Percentiles rank a stretch among this genome's conserved stretches.
Conservation (phyloP, 2,329 filamentous ascomycete genomes). For the Stagonosporopsis cucurbitacearum region DNA sequence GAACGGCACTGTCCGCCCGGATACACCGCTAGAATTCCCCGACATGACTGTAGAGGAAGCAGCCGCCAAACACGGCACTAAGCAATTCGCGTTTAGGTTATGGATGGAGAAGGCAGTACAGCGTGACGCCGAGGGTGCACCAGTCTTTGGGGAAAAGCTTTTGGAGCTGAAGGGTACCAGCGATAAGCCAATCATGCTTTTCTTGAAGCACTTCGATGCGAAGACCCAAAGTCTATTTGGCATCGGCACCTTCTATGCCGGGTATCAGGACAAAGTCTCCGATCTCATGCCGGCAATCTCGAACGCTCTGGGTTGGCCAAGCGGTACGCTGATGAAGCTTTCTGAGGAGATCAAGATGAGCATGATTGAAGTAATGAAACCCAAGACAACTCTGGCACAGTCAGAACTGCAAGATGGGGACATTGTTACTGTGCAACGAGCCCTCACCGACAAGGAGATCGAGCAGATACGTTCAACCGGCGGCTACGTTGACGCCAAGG, state of each 20-base stretch:
- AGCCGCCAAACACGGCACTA: constrained; percentile 71
- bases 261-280: constrained; percentile 83
- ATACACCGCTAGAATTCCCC: constrained; percentile 80
- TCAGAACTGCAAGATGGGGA: constrained; percentile 97
- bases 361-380: constrained; percentile 95
- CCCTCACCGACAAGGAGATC: constrained; percentile 58
- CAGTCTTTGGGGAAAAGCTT: constrained; percentile 73
- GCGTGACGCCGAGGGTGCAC: constrained; percentile 71
- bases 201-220: constrained; percentile 90
- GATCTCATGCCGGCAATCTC: constrained; percentile 81
- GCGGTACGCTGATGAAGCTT: constrained; percentile 73
- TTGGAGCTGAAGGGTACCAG: constrained; percentile 60
- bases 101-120: constrained; percentile 81
- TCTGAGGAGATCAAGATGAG: constrained; percentile 98
- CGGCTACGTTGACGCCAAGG: constrained; percentile 70
- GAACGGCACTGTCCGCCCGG: constrained; percentile 93
- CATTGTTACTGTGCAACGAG: constrained; percentile 90
- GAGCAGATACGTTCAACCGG: constrained; percentile 47
- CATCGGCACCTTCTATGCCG: constrained; percentile 84
- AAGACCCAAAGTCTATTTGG: constrained; percentile 77
- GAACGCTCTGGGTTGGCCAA: constrained; percentile 84
- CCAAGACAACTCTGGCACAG: constrained; percentile 84
- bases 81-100: constrained; percentile 72
- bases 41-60: constrained; percentile 73
- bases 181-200: constrained; percentile 74